A percentile compares a stretch with the other conserved stretches of the same genome.
Evolutionary conservation across 2,329 filamentous ascomycete genomes (phyloP).

Genomic region (Aspergillus floridensis): DNA sequence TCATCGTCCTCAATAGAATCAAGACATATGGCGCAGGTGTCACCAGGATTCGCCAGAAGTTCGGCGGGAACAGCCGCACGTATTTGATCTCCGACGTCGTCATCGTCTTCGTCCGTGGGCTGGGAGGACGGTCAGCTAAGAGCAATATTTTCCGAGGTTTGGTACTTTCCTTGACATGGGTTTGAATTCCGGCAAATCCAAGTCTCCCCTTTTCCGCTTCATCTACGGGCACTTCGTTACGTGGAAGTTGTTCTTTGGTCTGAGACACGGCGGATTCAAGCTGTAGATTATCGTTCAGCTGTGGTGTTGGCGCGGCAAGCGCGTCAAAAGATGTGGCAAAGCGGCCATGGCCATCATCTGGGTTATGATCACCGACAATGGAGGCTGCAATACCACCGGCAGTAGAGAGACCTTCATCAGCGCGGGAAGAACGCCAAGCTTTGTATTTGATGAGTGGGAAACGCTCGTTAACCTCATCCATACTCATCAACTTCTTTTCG

Average conservation of each 20-base stretch:
- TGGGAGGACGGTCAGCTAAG: conserved; percentile 22
- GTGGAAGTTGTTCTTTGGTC: conserved; percentile 15
- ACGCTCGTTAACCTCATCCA: conserved; percentile 97
- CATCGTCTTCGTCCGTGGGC: conserved; percentile 61
- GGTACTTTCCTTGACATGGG: conserved; percentile 14
- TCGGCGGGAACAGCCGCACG: conserved; percentile 78
- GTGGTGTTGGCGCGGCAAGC: conserved; percentile 22
- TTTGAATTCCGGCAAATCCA: conserved; percentile 1
- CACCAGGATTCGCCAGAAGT: conserved; percentile 75
- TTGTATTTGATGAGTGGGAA: conserved; percentile 98
- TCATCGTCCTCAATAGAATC: conserved; percentile 93
- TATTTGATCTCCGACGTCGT: conserved; percentile 76
- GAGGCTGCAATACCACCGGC: conserved; percentile 77
- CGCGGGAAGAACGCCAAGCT: conserved; percentile 80
- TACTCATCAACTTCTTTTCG: conserved; percentile 98
- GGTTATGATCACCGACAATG: conserved; percentile 66
- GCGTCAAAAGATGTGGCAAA: conserved; percentile 23
- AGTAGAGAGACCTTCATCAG: conserved; percentile 77
- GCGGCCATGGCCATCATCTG: conserved; percentile 62
- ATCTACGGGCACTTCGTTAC: conserved; percentile 7
- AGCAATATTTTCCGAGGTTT: conserved; percentile 42
- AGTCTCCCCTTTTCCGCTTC: conserved; percentile 20
- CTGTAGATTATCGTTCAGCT: conserved; percentile 20
- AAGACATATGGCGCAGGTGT: conserved; percentile 94
- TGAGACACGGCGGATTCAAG: conserved; percentile 16